Percentiles rank a stretch among this genome's conserved stretches.
Evolutionary conservation across 805 yeast genomes (phyloP).

Genomic region (Yarrowia sp.): DNA sequence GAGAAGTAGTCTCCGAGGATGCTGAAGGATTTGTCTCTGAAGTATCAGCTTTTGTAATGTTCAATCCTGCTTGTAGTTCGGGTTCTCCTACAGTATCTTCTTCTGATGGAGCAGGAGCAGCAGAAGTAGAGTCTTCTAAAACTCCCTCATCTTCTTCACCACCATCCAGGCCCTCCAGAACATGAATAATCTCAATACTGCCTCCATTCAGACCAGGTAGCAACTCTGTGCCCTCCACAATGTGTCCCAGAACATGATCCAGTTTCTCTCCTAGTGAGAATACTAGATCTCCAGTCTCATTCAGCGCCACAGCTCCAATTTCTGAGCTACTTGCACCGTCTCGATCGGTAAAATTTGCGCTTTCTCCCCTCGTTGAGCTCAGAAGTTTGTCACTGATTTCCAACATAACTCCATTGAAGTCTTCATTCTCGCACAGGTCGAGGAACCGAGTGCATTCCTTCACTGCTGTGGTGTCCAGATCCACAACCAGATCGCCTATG

Average conservation of each 20-base stretch:
- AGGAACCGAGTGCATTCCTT: conserved; percentile 7
- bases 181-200: conserved; percentile 41
- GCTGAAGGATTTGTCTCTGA: not conserved
- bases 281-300: not conserved
- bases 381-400: not conserved
- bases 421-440: conserved; percentile 5
- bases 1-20: conserved; percentile 37
- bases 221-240: conserved; percentile 88
- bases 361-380: not conserved
- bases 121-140: not conserved
- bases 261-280: conserved; percentile 57
- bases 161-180: not conserved
- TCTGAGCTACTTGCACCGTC: not conserved
- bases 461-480: not conserved
- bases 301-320: not conserved
- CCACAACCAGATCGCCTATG: conserved; percentile 21
- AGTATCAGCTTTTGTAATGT: not conserved
- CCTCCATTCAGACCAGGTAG: conserved; percentile 65
- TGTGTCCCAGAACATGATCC: conserved; percentile 79
- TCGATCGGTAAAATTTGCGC: not conserved
- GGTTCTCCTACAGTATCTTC: not conserved
- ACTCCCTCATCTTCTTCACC: not conserved
- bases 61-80: not conserved
- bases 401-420: conserved; percentile 18
- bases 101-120: not conserved